A percentile compares a stretch with the other conserved stretches of the same genome.
phyloP scores from a whole-genome alignment of 2,329 filamentous ascomycete species.

The Paramyrothecium roridum region DNA sequence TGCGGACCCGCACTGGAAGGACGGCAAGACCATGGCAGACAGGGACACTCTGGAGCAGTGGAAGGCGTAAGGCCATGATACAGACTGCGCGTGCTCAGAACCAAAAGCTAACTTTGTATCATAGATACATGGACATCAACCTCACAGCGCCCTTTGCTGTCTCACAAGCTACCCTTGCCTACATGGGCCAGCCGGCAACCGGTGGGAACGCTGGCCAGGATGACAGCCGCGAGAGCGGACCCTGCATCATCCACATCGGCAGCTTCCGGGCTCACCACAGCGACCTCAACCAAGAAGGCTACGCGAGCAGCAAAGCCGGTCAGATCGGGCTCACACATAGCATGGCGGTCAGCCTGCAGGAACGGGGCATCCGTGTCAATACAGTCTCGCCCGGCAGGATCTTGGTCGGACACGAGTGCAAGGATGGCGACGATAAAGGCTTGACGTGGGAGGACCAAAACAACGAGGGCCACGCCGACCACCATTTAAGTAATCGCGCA shows the following conservation, averaged over 20 bases:
- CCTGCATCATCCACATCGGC: slow-evolving; percentile 42
- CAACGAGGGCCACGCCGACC: slow-evolving; percentile 34
- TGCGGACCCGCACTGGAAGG: slow-evolving; percentile 33
- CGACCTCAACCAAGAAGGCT: slow-evolving; percentile 45
- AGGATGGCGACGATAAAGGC: slow-evolving; percentile 37
- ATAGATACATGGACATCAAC: slow-evolving; percentile 37
- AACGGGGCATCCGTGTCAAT: slow-evolving; percentile 30
- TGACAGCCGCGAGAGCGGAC: slow-evolving; percentile 25
- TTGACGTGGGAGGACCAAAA: slow-evolving; percentile 27
- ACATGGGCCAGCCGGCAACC: slow-evolving; percentile 30
- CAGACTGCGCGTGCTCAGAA: background rate
- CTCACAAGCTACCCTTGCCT: slow-evolving; percentile 42
- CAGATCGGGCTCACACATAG: slow-evolving; percentile 30
- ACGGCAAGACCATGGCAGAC: slow-evolving; percentile 43
- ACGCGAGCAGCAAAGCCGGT: slow-evolving; percentile 37
- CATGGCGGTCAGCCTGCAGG: slow-evolving; percentile 29
- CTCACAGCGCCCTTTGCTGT: slow-evolving; percentile 42
- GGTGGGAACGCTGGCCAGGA: background rate
- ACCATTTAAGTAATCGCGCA: slow-evolving; percentile 40
- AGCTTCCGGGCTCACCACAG: slow-evolving; percentile 42
- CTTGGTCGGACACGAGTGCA: slow-evolving; percentile 43
- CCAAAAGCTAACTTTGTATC: background rate
- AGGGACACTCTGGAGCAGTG: slow-evolving; percentile 37
- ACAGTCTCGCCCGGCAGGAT: slow-evolving; percentile 42
- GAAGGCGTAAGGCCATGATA: slow-evolving; percentile 29